phyloP scores from a whole-genome alignment of 306 rosid genomes.

The Comarum palustre region DNA sequence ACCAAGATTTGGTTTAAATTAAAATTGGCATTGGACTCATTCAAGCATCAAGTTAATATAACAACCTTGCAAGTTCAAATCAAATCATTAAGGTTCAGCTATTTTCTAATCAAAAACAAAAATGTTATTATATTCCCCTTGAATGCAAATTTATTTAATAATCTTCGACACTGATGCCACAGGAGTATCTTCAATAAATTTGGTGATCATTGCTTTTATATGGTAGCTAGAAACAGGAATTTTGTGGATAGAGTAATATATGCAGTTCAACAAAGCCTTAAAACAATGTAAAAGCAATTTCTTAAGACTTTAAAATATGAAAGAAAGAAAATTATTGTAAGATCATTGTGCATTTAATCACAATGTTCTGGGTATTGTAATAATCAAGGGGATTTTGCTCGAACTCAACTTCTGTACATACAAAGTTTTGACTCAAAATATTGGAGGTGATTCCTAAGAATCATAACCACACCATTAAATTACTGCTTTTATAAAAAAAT shows the following conservation, averaged over 20 bases:
- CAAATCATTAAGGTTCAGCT: not conserved
- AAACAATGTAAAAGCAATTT: not conserved
- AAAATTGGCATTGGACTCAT: slow-evolving; percentile 3
- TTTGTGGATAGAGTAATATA: not conserved
- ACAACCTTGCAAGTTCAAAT: not conserved
- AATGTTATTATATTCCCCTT: not conserved
- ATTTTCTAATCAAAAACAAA: slow-evolving; percentile 9
- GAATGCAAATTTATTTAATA: not conserved
- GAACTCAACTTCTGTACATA: not conserved
- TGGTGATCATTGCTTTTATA: not conserved
- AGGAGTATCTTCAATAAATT: not conserved
- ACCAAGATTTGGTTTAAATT: slow-evolving; percentile 4
- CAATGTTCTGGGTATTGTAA: not conserved
- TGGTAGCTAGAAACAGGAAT: not conserved
- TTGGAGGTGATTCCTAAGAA: not conserved
- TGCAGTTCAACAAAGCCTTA: not conserved
- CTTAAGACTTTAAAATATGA: not conserved
- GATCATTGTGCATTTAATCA: not conserved
- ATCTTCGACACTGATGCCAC: not conserved
- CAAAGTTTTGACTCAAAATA: not conserved
- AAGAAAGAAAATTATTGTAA: not conserved
- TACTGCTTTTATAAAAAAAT: not conserved
- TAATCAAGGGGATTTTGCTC: not conserved
- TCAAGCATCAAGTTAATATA: slow-evolving; percentile 16
- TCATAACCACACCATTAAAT: not conserved